Conservation (phyloP, 352 stramenopile species). For the Globisporangium nagaii region DNA sequence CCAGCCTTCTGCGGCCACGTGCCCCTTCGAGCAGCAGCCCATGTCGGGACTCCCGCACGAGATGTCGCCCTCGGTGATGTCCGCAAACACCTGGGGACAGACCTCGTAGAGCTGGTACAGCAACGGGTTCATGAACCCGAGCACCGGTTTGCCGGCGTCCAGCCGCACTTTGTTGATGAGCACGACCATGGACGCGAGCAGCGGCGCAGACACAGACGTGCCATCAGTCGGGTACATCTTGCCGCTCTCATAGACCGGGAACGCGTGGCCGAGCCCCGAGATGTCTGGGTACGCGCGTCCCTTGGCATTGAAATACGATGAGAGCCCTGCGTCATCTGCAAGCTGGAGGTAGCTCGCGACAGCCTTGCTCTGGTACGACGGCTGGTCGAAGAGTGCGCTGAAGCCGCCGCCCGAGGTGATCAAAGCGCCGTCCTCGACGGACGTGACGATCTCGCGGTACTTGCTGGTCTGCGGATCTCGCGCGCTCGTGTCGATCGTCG, state of each 20-base stretch:
- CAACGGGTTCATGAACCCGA: conserved; percentile 71
- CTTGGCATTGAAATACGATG: conserved; percentile 26
- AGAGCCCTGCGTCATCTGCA: conserved; percentile 16
- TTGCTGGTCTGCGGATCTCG: conserved; percentile 9
- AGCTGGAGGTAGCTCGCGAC: conserved; percentile 32
- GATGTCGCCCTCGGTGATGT: conserved; percentile 61
- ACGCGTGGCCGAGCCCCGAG: conserved; percentile 52
- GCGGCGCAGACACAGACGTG: conserved; percentile 65
- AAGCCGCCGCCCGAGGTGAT: conserved; percentile 78
- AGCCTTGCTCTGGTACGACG: conserved; percentile 38
- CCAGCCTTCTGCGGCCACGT: conserved; percentile 50
- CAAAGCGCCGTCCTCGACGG: conserved; percentile 31
- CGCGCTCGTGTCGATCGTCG: conserved; percentile 22
- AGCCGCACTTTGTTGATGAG: conserved; percentile 52
- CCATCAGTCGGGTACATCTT: conserved; percentile 51
- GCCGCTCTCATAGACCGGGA: conserved; percentile 58
- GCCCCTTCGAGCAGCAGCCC: conserved; percentile 44
- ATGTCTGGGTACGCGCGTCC: conserved; percentile 64
- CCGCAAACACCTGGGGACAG: conserved; percentile 64
- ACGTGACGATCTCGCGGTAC: conserved; percentile 50
- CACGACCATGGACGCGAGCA: conserved; percentile 56
- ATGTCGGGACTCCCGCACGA: conserved; percentile 40
- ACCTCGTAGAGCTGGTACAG: conserved; percentile 55
- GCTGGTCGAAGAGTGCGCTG: conserved; percentile 43
- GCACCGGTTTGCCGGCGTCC: conserved; percentile 21